phyloP scores from a whole-genome alignment of 257 asterid species.

The Scutellaria barbata region DNA sequence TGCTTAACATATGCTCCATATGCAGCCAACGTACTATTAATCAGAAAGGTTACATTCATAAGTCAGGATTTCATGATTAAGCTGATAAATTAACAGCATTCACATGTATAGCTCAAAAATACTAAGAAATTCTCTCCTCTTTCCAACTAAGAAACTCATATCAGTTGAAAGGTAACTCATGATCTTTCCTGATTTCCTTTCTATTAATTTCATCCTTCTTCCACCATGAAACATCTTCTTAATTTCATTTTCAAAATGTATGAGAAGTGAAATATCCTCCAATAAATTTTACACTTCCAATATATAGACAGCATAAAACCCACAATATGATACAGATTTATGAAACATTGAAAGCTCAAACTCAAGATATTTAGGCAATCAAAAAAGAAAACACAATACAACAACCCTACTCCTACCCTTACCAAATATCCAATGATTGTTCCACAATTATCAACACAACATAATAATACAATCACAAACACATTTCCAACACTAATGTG shows the following conservation, averaged over 20 bases:
- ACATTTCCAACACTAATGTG: too few species aligned
- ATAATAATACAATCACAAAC: too few species aligned
- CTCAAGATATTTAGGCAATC: neutral
- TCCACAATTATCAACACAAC: too few species aligned
- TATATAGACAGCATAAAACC: neutral
- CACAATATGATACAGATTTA: neutral
- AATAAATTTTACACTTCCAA: neutral
- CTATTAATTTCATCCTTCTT: neutral
- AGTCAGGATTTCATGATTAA: slow-evolving; percentile 18
- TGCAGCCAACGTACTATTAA: slow-evolving; percentile 77
- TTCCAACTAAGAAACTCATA: neutral
- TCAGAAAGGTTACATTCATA: neutral
- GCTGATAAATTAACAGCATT: neutral
- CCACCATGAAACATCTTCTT: neutral
- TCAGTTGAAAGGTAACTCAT: neutral
- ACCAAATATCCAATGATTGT: too few species aligned
- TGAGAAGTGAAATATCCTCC: neutral
- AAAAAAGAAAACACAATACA: neutral
- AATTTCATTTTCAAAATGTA: neutral
- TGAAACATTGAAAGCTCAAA: neutral
- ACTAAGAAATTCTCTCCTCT: neutral
- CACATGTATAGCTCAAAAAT: slow-evolving; percentile 4
- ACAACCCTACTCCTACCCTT: too few species aligned
- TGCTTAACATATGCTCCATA: slow-evolving; percentile 87
- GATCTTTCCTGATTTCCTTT: neutral